Evolutionary conservation across 176 grass and related monocot genomes (phyloP).

Genomic region (Zea mays): DNA sequence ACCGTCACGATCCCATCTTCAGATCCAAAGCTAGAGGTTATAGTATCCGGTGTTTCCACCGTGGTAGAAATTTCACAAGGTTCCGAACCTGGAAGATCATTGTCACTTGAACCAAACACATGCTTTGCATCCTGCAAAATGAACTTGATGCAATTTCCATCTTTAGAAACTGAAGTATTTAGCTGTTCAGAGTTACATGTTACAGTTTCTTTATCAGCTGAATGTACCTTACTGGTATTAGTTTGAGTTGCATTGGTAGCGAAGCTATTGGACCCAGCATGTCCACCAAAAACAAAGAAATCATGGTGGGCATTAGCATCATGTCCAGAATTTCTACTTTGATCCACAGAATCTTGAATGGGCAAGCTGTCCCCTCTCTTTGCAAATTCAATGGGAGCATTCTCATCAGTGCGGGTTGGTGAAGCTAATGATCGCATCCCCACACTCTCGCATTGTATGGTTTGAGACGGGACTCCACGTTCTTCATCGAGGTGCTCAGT

Average conservation of each 20-base stretch:
- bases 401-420: neutral
- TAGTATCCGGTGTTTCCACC: neutral
- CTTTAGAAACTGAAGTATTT: constrained; percentile 11
- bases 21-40: constrained; percentile 21
- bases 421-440: constrained; percentile 6
- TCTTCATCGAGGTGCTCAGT: constrained; percentile 2
- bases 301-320: constrained; percentile 5
- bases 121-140: constrained; percentile 8
- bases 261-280: neutral
- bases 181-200: constrained; percentile 9
- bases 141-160: constrained; percentile 1
- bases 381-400: neutral
- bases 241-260: neutral
- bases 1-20: neutral
- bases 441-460: constrained; percentile 7
- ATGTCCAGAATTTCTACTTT: constrained; percentile 23
- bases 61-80: constrained; percentile 12
- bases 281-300: constrained; percentile 47
- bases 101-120: constrained; percentile 8
- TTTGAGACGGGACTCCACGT: neutral
- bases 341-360: neutral
- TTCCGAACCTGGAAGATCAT: constrained; percentile 9
- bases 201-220: constrained; percentile 15
- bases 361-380: neutral
- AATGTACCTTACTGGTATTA: constrained; percentile 29